These are phyloP conservation scores for Cercospora sp. DNA, from an alignment of 2,329 filamentous ascomycete genomes.

Conservation along the genomic window DNA sequence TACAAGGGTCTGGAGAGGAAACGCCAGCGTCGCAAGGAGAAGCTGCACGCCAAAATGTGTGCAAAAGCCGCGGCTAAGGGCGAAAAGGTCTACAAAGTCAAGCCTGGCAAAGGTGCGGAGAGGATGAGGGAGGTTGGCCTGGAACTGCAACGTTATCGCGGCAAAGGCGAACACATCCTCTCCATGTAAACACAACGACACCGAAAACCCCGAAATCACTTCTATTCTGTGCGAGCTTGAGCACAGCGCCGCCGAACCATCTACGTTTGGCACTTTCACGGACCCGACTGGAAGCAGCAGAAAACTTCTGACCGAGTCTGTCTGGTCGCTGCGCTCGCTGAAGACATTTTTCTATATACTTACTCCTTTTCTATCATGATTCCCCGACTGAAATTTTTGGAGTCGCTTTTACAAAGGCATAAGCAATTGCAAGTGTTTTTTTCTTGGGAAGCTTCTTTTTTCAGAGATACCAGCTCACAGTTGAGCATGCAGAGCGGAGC, in stretches of 20 bases:
- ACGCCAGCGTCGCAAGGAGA: constrained; percentile 87
- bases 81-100: constrained; percentile 65
- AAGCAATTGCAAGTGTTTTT: not conserved
- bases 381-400: not conserved
- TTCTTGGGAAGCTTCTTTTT: not conserved
- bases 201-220: not conserved
- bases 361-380: not conserved
- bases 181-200: constrained; percentile 39
- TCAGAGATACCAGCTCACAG: constrained; percentile 11
- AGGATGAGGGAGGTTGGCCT: constrained; percentile 91
- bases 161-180: constrained; percentile 57
- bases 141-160: constrained; percentile 77
- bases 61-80: constrained; percentile 69
- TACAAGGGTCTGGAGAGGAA: constrained; percentile 95
- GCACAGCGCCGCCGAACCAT: constrained; percentile 32
- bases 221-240: constrained; percentile 23
- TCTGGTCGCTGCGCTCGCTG: constrained; percentile 29
- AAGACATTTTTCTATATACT: not conserved
- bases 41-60: constrained; percentile 86
- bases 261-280: constrained; percentile 18
- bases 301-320: constrained; percentile 13
- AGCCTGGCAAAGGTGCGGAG: constrained; percentile 84
- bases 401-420: not conserved
- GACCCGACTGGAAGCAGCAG: constrained; percentile 6
- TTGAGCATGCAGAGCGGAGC: constrained; percentile 2